Base-by-base conservation (phyloP, 352 stramenopile genomes). In the Phytophthora colocasiae region DNA sequence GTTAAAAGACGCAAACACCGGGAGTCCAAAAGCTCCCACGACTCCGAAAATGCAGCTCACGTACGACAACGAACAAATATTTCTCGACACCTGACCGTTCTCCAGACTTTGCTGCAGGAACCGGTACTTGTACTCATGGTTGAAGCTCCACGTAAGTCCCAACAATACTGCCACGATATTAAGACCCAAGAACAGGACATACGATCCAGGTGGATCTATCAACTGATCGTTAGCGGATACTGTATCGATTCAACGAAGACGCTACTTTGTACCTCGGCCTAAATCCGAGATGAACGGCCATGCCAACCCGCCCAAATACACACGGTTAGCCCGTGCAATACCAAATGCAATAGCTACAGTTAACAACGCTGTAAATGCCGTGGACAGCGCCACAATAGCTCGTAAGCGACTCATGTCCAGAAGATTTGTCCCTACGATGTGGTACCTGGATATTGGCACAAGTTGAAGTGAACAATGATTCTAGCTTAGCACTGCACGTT, bases 231-330 rank as follows among this genome's bases (percentile, higher is more conserved):
- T 11, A 29, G 40, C 24, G 10, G 38, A 17, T 1, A 43, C 38
- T 43, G 36, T 43, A 24, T 19, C 19, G 58, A 34, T 49, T 9
- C 31, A 36, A 34, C 6, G 1, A 34, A 34, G 29, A 49, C 43
- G 7, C 10, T 31, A 49, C 17, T 31, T 78, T 75, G 11, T 27
- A 82, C 80, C 78, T 39, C 81, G 78, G 1, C 77, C 75, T 22
- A 90, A 71, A 46, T 90, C 78, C 22, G 78, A 84, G 53, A 88
- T 54, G 66, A 84, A 90, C 4, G 81, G 78, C 81, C 81, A 90
- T 8, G 58, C 44, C 38, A 90, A 64, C 0, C 78, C 75, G 19
- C 81, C 81, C 43, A 86, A 56, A 58, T 87, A 90, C n/a, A 78
- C 62, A 50, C 50, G 44, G 44, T 74, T 73, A 46, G 47, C 29